A percentile compares a stretch with the other conserved stretches of the same genome.
Evolutionary conservation across 208 protist species (phyloP).

Genomic region (Acanthamoeba sp.): DNA sequence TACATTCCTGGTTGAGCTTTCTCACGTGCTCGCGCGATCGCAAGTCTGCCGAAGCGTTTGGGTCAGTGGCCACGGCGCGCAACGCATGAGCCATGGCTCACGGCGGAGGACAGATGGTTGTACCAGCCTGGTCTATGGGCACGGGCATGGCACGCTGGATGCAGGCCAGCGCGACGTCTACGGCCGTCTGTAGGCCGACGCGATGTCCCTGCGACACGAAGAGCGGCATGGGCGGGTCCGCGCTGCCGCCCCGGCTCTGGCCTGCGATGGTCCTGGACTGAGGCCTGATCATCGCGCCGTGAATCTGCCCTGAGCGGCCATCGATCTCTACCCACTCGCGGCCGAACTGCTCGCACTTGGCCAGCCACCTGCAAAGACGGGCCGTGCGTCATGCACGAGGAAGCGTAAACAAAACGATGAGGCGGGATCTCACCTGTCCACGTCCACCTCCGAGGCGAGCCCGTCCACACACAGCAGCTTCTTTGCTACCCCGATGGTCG

Average conservation of each 20-base stretch:
- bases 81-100: background rate
- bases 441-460: constrained; percentile 75
- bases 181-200: constrained; percentile 17
- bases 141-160: constrained; percentile 27
- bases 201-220: constrained; percentile 52
- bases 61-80: background rate
- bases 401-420: background rate
- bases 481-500: constrained; percentile 92
- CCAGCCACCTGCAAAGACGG: background rate
- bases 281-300: background rate
- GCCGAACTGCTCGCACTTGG: background rate
- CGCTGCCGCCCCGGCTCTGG: background rate
- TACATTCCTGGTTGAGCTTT: background rate
- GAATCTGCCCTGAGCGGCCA: background rate
- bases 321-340: constrained; percentile 18
- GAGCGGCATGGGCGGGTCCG: background rate
- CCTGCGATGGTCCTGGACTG: background rate
- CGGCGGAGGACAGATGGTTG: background rate
- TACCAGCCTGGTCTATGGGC: constrained; percentile 33
- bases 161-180: constrained; percentile 8
- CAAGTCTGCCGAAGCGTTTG: background rate
- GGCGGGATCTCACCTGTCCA: background rate
- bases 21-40: constrained; percentile 28
- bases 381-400: background rate
- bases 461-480: constrained; percentile 93